phyloP scores from a whole-genome alignment of 257 asterid genomes.

The Galeopsis tetrahit region DNA sequence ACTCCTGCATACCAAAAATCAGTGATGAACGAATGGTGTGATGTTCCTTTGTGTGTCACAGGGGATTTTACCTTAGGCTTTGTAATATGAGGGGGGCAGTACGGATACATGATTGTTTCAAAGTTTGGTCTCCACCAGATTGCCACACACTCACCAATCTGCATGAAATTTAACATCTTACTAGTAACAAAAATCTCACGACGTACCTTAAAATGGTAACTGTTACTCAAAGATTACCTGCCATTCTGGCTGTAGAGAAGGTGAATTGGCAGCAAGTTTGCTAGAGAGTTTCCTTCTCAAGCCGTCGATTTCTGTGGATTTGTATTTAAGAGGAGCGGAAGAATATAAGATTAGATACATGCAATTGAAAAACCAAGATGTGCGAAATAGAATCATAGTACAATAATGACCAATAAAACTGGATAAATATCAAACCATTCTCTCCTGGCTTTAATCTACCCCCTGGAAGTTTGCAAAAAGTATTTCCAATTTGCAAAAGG shows the following conservation, averaged over 20 bases:
- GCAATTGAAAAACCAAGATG: conserved; percentile 9
- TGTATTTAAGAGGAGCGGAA: not conserved
- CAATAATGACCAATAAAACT: conserved; percentile 3
- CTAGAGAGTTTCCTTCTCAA: conserved; percentile 92
- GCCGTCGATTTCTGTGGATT: conserved; percentile 78
- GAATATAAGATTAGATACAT: not conserved
- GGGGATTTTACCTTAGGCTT: conserved; percentile 33
- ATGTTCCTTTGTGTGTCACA: not conserved
- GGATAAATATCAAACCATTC: conserved; percentile 63
- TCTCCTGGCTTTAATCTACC: conserved; percentile 99
- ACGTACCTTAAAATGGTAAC: not conserved
- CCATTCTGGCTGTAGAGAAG: conserved; percentile 85
- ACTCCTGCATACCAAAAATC: conserved; percentile 61
- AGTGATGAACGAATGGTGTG: not conserved
- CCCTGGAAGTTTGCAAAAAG: conserved; percentile 99
- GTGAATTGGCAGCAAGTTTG: conserved; percentile 77
- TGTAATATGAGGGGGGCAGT: conserved; percentile 95
- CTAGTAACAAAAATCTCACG: not conserved
- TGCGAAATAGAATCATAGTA: not conserved
- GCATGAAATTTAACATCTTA: conserved; percentile 34
- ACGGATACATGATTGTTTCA: conserved; percentile 92
- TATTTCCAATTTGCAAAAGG: conserved; percentile 95
- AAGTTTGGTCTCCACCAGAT: conserved; percentile 98
- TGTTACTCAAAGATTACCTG: conserved; percentile 56
- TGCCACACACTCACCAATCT: conserved; percentile 98